These are phyloP conservation scores for Lasiodiplodia gonubiensis DNA, from an alignment of 2,329 filamentous ascomycete genomes.

Conservation along the genomic window DNA sequence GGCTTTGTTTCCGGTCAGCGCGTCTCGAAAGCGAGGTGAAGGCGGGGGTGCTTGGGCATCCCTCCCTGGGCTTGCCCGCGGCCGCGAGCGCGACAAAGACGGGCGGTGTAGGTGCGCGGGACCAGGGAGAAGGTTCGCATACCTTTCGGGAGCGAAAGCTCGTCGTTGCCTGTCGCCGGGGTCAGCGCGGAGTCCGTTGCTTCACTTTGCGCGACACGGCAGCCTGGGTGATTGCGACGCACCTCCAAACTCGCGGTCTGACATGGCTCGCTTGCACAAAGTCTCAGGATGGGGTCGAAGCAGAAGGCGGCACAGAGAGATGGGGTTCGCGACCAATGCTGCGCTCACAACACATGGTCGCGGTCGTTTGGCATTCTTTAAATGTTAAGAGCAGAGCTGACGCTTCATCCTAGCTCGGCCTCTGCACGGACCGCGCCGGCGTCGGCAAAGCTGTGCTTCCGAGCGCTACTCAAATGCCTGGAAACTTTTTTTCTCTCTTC, in stretches of 20 bases:
- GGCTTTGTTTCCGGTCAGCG: constrained; percentile 51
- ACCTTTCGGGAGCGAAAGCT: constrained; percentile 51
- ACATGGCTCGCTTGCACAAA: constrained; percentile 39
- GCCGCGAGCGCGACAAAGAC: neutral
- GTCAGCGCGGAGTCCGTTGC: neutral
- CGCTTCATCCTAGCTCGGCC: constrained; percentile 20
- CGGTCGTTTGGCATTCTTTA: constrained; percentile 27
- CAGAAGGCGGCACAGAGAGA: neutral
- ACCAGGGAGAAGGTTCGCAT: constrained; percentile 26
- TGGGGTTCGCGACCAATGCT: constrained; percentile 14
- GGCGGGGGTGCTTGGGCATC: constrained; percentile 6
- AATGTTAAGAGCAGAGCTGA: constrained; percentile 27
- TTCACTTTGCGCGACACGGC: neutral
- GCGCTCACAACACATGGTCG: constrained; percentile 21
- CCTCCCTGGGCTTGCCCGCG: neutral
- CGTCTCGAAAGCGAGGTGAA: neutral
- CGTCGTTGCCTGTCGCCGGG: constrained; percentile 41
- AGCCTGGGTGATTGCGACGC: constrained; percentile 21
- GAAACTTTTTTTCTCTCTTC: constrained; percentile 21
- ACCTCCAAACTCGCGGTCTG: constrained; percentile 51
- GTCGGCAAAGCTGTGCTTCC: constrained; percentile 17
- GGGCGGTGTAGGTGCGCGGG: constrained; percentile 5
- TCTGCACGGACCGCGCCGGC: constrained; percentile 5
- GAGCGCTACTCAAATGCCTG: constrained; percentile 5
- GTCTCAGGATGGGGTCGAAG: neutral